phyloP scores from a whole-genome alignment of 306 rosid genomes.

The Casuarina equisetifolia region DNA sequence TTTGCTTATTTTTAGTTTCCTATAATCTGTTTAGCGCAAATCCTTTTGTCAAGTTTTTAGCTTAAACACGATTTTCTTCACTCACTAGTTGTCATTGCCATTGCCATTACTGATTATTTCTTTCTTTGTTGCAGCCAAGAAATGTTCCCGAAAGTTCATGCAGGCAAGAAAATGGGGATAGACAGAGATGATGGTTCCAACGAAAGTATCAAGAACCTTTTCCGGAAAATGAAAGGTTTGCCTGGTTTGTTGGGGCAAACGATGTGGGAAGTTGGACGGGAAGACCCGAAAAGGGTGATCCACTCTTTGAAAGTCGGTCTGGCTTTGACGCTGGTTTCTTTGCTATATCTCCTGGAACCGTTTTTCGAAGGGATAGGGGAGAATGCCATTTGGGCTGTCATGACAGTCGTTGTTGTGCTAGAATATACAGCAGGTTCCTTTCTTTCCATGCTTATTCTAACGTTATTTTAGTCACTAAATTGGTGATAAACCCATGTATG shows the following conservation, averaged over 20 bases:
- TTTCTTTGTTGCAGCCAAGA: background rate
- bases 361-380: constrained; percentile 59
- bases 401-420: constrained; percentile 94
- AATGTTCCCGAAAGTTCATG: constrained; percentile 61
- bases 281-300: constrained; percentile 77
- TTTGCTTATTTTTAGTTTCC: too few species aligned
- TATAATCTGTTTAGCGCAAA: too few species aligned
- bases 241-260: constrained; percentile 52
- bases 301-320: constrained; percentile 91
- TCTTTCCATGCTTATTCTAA: background rate
- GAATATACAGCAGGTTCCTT: constrained; percentile 86
- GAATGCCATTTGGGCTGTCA: constrained; percentile 90
- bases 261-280: constrained; percentile 69
- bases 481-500: background rate
- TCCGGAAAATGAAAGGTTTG: constrained; percentile 41
- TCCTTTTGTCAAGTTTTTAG: too few species aligned
- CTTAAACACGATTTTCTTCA: background rate
- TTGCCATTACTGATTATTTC: background rate
- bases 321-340: constrained; percentile 68
- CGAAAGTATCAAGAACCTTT: constrained; percentile 26
- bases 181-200: constrained; percentile 33
- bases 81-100: background rate
- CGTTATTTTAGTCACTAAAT: constrained; percentile 4
- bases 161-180: constrained; percentile 53
- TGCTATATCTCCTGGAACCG: constrained; percentile 76